Evolutionary conservation across 1,284 basidiomycete genomes (phyloP), one percentile per base, ranked within the genome.

Genomic region (Pseudozyma thailandica): DNA sequence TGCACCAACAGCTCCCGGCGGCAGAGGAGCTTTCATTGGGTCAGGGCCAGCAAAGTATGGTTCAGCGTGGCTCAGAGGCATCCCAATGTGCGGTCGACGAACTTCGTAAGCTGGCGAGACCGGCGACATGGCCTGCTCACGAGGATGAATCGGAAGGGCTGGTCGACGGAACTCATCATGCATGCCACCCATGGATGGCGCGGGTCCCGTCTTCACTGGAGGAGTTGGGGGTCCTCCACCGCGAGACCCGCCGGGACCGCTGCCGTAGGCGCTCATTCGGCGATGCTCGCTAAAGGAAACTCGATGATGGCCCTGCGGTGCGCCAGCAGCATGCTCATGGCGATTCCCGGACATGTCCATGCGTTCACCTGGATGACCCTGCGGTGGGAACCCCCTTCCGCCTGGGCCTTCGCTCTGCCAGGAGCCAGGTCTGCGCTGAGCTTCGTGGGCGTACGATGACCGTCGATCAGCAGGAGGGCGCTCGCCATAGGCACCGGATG

Each of bases 91-190:
- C 28, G 42, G 21, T 35, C 52, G 57, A 2, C 63, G 63, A 30
- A 39, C 49, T 13, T 59, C 57, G 33, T 60, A 66, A 13, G 44
- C 45, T 42, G 56, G 56, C 45, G 49, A 41, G 6, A 37, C 8
- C 16, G 63, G 63, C 41, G 63, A 60, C 43, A 56, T 51, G 47
- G n/a, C 41, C 15, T 56, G 26, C 12, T 66, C 63, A 21, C 63
- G 28, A 18, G 33, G 27, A 10, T 50, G 28, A 51, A 49, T 58
- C 13, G 50, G 54, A 4, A 47, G 54, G 18, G 47, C 50, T 13
- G 66, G 60, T 50, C 66, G 60, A 23, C 60, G 51, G 16, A 70
- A 70, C 15, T 70, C 66, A 18, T 64, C 56, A 7, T 56, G 56
- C 44, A 45, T 45, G 35, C 49, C 41, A n/a, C 38, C 28, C 20